phyloP scores from a whole-genome alignment of 164 flowering plant genomes.

The Stephania cephalantha region DNA sequence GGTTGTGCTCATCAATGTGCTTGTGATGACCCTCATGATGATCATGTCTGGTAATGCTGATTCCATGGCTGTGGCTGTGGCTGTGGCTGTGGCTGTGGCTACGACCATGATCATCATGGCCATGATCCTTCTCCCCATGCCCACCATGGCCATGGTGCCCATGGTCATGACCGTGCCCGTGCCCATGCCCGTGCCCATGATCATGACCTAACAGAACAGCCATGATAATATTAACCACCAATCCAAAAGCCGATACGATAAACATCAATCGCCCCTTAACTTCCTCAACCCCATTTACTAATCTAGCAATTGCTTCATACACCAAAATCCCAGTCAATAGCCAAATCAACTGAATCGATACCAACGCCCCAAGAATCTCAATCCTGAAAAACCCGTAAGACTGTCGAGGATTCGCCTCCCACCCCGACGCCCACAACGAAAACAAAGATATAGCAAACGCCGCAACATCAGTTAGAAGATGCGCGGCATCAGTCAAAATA shows the following conservation, averaged over 20 bases:
- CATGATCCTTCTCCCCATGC: not conserved
- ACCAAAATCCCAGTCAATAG: conserved; percentile 82
- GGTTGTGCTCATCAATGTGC: conserved; percentile 3
- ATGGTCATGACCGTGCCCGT: conserved; percentile 25
- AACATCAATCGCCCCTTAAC: conserved; percentile 81
- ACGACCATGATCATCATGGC: not conserved
- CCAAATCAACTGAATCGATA: conserved; percentile 88
- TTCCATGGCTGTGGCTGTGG: not conserved
- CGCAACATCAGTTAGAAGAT: conserved; percentile 78
- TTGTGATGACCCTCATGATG: conserved; percentile 1
- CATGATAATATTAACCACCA: conserved; percentile 72
- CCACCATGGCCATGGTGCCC: conserved; percentile 23
- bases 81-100: conserved; percentile 7
- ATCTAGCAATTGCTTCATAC: conserved; percentile 70
- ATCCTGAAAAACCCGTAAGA: conserved; percentile 85
- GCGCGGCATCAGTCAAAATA: conserved; percentile 88
- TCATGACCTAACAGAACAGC: conserved; percentile 70
- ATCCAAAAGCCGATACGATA: conserved; percentile 69
- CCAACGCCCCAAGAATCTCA: conserved; percentile 84
- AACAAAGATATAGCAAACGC: conserved; percentile 88
- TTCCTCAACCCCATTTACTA: conserved; percentile 51
- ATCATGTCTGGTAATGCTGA: conserved; percentile 2
- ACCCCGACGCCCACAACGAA: conserved; percentile 86
- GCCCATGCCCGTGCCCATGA: conserved; percentile 40
- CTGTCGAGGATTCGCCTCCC: conserved; percentile 92